phyloP scores from a whole-genome alignment of 352 stramenopile genomes.

The Phytophthora pini region DNA sequence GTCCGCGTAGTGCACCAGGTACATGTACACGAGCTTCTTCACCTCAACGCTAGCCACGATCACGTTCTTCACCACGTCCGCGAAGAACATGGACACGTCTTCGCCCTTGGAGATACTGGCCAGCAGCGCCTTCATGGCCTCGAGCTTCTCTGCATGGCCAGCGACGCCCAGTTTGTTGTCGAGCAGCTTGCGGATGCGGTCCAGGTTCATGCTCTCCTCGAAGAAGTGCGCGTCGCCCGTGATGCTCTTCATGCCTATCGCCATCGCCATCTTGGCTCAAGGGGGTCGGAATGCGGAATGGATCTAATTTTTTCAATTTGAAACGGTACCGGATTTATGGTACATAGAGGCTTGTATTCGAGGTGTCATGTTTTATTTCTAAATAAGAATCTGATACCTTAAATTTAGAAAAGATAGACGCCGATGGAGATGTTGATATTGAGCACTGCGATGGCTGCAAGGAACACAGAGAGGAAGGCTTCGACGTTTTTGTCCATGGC shows the following conservation, averaged over 20 bases:
- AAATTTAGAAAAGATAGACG: slow-evolving; percentile 33
- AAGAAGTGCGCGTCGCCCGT: slow-evolving; percentile 97
- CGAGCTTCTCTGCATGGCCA: slow-evolving; percentile 90
- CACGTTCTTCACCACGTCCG: slow-evolving; percentile 97
- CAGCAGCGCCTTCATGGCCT: slow-evolving; percentile 98
- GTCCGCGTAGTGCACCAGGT: slow-evolving; percentile 99
- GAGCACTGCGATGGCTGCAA: slow-evolving; percentile 32
- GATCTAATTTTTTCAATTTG: too few relatives aligned
- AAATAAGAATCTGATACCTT: background rate
- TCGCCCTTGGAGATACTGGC: slow-evolving; percentile 97
- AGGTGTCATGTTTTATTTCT: too few relatives aligned
- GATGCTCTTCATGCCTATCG: slow-evolving; percentile 70
- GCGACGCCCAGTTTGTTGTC: slow-evolving; percentile 91
- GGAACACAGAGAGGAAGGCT: slow-evolving; percentile 30
- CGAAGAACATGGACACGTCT: slow-evolving; percentile 98
- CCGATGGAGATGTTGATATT: slow-evolving; percentile 44
- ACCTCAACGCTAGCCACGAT: slow-evolving; percentile 96
- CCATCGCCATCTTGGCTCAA: slow-evolving; percentile 18
- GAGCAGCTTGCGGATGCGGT: slow-evolving; percentile 87
- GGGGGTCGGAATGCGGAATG: background rate
- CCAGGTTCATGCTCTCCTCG: slow-evolving; percentile 96
- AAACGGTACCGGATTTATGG: background rate
- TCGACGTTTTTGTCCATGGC: slow-evolving; percentile 14
- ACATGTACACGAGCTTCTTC: slow-evolving; percentile 99
- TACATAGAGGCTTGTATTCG: background rate